Evolutionary conservation across 2,329 filamentous ascomycete species (phyloP).

Genomic region (Venturia carpophila): DNA sequence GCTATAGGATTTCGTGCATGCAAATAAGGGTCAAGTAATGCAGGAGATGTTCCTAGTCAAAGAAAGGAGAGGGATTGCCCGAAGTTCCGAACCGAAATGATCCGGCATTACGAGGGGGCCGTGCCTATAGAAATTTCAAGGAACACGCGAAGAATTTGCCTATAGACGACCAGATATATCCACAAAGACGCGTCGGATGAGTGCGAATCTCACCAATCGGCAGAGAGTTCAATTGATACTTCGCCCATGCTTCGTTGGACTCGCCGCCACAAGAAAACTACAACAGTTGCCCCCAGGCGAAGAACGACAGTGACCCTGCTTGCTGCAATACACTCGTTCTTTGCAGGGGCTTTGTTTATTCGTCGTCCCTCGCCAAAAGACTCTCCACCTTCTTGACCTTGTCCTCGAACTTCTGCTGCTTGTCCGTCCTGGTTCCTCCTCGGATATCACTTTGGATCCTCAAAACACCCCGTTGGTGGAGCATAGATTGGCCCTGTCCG

Average conservation of each 20-base stretch:
- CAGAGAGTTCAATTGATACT: neutral
- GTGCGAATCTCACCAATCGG: neutral
- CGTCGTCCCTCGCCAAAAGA: constrained; percentile 36
- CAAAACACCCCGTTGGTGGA: constrained; percentile 69
- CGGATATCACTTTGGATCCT: constrained; percentile 85
- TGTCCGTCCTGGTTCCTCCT: constrained; percentile 78
- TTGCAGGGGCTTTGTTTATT: neutral
- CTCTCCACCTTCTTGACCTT: constrained; percentile 61
- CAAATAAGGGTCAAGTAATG: neutral
- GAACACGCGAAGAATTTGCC: neutral
- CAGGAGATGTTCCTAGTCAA: no score
- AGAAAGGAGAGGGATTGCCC: no score
- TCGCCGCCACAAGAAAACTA: neutral
- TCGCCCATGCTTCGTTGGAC: neutral
- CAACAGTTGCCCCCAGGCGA: neutral
- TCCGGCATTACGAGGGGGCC: neutral
- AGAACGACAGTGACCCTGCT: constrained; percentile 1
- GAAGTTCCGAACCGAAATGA: neutral
- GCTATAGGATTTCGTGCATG: neutral
- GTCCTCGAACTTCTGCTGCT: constrained; percentile 70
- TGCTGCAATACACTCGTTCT: neutral
- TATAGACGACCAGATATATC: neutral
- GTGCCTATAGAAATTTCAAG: neutral
- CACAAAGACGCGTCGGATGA: neutral
- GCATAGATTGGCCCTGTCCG: constrained; percentile 73